Percentiles rank a stretch among this genome's conserved stretches.
phyloP scores from a whole-genome alignment of 176 grass and related monocot genomes.

The Paspalum vaginatum region DNA sequence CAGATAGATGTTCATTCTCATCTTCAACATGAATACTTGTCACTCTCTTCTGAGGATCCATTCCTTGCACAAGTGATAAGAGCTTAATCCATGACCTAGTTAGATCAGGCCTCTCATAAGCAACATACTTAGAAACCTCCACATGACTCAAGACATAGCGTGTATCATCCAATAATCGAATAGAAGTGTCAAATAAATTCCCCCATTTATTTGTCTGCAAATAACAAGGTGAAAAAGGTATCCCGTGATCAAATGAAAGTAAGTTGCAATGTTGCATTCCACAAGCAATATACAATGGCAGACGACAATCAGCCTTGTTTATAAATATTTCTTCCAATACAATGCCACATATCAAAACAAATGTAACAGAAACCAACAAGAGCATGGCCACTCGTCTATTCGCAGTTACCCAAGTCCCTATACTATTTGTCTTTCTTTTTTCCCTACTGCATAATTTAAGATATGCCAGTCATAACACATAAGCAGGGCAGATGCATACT shows the following conservation, averaged over 20 bases:
- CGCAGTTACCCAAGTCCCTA: not conserved
- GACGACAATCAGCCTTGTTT: not conserved
- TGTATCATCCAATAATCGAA: slow-evolving; percentile 88
- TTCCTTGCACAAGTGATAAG: slow-evolving; percentile 82
- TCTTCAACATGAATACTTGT: slow-evolving; percentile 84
- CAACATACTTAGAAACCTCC: slow-evolving; percentile 76
- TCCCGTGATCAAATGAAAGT: slow-evolving; percentile 23
- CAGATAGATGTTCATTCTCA: slow-evolving; percentile 81
- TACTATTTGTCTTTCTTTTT: not conserved
- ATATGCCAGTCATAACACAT: not conserved
- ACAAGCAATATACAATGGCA: not conserved
- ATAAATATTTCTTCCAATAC: not conserved
- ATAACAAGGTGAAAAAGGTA: slow-evolving; percentile 37
- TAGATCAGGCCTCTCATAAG: slow-evolving; percentile 86
- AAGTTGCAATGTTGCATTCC: slow-evolving; percentile 15
- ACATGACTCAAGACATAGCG: slow-evolving; percentile 83
- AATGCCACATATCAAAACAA: not conserved
- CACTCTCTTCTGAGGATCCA: slow-evolving; percentile 88
- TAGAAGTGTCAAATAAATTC: slow-evolving; percentile 65
- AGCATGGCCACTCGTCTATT: not conserved
- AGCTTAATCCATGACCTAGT: slow-evolving; percentile 80
- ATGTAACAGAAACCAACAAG: slow-evolving; percentile 35
- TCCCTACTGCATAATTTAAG: not conserved
- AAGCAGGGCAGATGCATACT: not conserved
- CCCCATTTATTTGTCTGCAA: slow-evolving; percentile 86